These are phyloP conservation scores for Corchorus capsularis DNA, from an alignment of 345 rosid species.

Conservation along the genomic window DNA sequence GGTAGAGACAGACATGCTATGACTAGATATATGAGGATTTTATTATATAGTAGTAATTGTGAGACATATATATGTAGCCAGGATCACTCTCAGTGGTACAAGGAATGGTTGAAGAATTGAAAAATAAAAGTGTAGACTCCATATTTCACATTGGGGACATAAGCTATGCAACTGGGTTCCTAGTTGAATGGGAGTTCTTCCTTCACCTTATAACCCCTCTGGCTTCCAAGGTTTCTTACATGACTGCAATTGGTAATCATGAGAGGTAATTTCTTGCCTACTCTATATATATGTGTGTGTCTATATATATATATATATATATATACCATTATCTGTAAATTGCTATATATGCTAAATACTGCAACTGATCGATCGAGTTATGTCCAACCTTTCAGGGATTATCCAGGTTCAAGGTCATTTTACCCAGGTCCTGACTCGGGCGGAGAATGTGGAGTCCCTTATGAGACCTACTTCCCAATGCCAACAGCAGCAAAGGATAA, in stretches of 20 bases:
- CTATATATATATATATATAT: too few relatives aligned
- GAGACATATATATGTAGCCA: conserved; percentile 36
- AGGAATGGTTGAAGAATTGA: conserved; percentile 46
- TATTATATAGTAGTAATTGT: not conserved
- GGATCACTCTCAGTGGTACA: conserved; percentile 60
- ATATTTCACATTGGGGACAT: conserved; percentile 81
- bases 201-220: conserved; percentile 54
- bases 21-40: not conserved
- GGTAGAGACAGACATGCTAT: conserved; percentile 25
- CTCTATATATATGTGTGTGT: too few relatives aligned
- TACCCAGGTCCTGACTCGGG: conserved; percentile 58
- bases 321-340: too few relatives aligned
- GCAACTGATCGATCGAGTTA: not conserved
- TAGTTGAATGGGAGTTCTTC: conserved; percentile 77
- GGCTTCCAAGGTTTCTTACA: conserved; percentile 67
- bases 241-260: conserved; percentile 79
- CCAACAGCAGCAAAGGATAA: conserved; percentile 61
- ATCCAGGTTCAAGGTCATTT: conserved; percentile 39
- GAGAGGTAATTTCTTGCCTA: conserved; percentile 42
- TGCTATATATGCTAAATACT: too few relatives aligned
- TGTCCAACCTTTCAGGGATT: conserved; percentile 44
- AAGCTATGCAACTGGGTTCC: conserved; percentile 75
- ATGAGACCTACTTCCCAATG: conserved; percentile 72
- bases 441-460: conserved; percentile 75
- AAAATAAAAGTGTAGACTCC: conserved; percentile 48